phyloP scores from a whole-genome alignment of 345 rosid species.

The Cochlearia excelsa region DNA sequence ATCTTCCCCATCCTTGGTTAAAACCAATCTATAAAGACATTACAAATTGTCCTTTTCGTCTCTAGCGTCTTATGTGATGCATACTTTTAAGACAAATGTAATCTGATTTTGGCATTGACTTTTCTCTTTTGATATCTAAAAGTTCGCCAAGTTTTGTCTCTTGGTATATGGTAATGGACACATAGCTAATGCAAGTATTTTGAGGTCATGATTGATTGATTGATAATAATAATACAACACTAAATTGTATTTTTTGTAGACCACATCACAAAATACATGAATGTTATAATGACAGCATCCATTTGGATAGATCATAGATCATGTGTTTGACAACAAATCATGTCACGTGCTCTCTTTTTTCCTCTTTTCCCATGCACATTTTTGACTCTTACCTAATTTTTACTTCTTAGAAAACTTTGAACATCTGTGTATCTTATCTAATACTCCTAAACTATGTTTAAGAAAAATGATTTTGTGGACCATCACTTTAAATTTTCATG shows the following conservation, averaged over 20 bases:
- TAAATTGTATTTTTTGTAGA: background rate
- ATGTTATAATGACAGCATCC: conserved; percentile 18
- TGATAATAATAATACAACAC: background rate
- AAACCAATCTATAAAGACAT: conserved; percentile 19
- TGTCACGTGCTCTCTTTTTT: conserved; percentile 31
- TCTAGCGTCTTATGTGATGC: background rate
- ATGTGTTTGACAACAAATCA: conserved; percentile 29
- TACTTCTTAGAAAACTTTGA: background rate
- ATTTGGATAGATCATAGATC: conserved; percentile 24
- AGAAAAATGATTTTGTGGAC: too few relatives aligned
- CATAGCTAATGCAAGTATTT: background rate
- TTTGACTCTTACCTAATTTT: background rate
- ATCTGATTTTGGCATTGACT: background rate
- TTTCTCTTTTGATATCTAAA: background rate
- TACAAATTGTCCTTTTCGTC: background rate
- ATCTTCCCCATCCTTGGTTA: conserved; percentile 91
- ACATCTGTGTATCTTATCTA: too few relatives aligned
- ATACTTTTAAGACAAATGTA: conserved; percentile 19
- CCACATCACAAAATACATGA: conserved; percentile 15
- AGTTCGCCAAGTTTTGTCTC: too few relatives aligned
- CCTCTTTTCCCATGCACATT: conserved; percentile 21
- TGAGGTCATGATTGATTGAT: conserved; percentile 1
- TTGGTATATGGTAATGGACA: too few relatives aligned
- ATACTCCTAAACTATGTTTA: too few relatives aligned
- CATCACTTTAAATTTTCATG: too few relatives aligned